phyloP scores from a whole-genome alignment of 2,329 filamentous ascomycete genomes.

The Shiraia bambusicola region DNA sequence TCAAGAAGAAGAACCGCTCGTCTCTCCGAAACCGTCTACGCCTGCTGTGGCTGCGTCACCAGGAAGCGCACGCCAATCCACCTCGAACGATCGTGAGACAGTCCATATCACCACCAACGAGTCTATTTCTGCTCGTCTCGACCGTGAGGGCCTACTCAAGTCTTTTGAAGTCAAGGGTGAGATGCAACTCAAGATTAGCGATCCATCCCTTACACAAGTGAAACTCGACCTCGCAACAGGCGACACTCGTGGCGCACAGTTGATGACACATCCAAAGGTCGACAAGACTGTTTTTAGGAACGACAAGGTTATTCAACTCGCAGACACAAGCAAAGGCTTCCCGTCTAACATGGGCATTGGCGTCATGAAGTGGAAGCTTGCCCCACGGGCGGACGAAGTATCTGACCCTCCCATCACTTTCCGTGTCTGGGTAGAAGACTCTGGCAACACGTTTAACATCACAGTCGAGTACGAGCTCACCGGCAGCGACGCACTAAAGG shows the following conservation, averaged over 20 bases:
- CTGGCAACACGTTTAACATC: conserved; percentile 78
- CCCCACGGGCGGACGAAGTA: conserved; percentile 76
- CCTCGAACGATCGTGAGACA: conserved; percentile 75
- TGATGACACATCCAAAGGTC: conserved; percentile 95
- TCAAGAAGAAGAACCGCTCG: conserved; percentile 79
- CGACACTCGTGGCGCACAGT: conserved; percentile 80
- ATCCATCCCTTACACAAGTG: conserved; percentile 86
- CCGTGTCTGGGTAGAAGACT: conserved; percentile 96
- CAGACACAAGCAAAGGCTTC: conserved; percentile 84
- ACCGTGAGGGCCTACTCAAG: conserved; percentile 82
- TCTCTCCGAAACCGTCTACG: conserved; percentile 57
- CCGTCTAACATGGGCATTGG: conserved; percentile 92
- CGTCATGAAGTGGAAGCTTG: conserved; percentile 88
- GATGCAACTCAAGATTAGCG: conserved; percentile 84
- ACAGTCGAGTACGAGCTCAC: conserved; percentile 96
- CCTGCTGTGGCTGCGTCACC: conserved; percentile 53
- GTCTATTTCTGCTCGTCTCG: conserved; percentile 84
- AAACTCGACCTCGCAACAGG: conserved; percentile 78
- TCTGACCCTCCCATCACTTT: conserved; percentile 89
- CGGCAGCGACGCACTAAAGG: conserved; percentile 73
- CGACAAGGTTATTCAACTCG: conserved; percentile 83
- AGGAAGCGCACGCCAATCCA: conserved; percentile 59
- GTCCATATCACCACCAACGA: conserved; percentile 88
- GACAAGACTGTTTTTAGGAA: conserved; percentile 85
- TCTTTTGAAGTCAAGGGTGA: conserved; percentile 90